These are phyloP conservation scores for Imleria badia DNA, from an alignment of 768 basidiomycete species.

Conservation along the genomic window DNA sequence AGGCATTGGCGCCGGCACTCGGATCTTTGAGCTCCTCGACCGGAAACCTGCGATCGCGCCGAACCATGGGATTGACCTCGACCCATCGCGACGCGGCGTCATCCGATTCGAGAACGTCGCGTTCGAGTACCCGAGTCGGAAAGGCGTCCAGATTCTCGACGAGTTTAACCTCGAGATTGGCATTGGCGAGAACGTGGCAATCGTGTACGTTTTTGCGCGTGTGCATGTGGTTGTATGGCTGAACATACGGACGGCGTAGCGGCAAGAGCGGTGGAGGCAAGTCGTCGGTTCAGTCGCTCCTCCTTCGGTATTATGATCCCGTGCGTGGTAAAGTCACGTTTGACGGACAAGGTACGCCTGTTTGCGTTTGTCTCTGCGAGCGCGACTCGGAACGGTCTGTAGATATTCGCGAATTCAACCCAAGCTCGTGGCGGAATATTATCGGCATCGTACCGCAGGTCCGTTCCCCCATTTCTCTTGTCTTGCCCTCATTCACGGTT, in stretches of 20 bases:
- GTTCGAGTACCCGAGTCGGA: slow-evolving; percentile 90
- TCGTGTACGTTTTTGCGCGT: slow-evolving; percentile 65
- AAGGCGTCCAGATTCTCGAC: slow-evolving; percentile 76
- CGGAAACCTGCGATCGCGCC: slow-evolving; percentile 73
- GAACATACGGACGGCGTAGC: slow-evolving; percentile 36
- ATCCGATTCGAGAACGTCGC: slow-evolving; percentile 81
- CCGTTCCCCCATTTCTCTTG: background rate
- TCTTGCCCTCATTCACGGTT: background rate
- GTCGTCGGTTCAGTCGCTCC: slow-evolving; percentile 84
- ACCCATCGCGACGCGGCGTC: slow-evolving; percentile 57
- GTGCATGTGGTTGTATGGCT: background rate
- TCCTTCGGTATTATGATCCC: slow-evolving; percentile 89
- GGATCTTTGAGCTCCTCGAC: slow-evolving; percentile 93
- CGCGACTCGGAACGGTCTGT: slow-evolving; percentile 13
- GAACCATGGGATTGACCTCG: slow-evolving; percentile 56
- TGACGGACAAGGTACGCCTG: slow-evolving; percentile 71
- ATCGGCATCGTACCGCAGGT: slow-evolving; percentile 94
- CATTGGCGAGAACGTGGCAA: slow-evolving; percentile 85
- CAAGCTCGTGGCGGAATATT: slow-evolving; percentile 81
- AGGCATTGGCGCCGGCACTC: slow-evolving; percentile 87
- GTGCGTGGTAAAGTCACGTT: slow-evolving; percentile 79
- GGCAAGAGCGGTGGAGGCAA: slow-evolving; percentile 95
- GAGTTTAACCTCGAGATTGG: slow-evolving; percentile 79
- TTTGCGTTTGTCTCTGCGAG: background rate
- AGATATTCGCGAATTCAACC: slow-evolving; percentile 84